A percentile compares a stretch with the other conserved stretches of the same genome.
These are phyloP conservation scores for Eragrostis tef DNA, from an alignment of 202 grass and related monocot genomes.

Conservation along the genomic window DNA sequence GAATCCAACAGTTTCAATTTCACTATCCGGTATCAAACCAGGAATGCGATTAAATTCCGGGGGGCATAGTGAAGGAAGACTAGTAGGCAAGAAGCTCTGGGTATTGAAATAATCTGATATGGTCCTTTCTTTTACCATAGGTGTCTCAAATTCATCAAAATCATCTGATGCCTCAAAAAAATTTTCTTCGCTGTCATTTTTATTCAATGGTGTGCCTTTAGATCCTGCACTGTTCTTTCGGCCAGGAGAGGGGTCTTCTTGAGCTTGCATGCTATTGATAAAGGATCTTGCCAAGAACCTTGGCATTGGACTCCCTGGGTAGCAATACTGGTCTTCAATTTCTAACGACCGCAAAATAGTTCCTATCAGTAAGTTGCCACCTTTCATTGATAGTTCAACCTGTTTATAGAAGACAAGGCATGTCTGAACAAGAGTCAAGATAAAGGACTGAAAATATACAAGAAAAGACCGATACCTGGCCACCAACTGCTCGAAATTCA, in stretches of 20 bases:
- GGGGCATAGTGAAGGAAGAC: slow-evolving; percentile 62
- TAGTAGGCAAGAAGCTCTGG: slow-evolving; percentile 54
- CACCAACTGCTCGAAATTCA: slow-evolving; percentile 92
- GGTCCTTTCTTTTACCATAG: slow-evolving; percentile 59
- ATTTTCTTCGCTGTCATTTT: slow-evolving; percentile 78
- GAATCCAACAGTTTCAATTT: slow-evolving; percentile 56
- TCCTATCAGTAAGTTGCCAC: slow-evolving; percentile 77
- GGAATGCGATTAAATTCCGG: slow-evolving; percentile 77
- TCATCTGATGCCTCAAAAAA: slow-evolving; percentile 96
- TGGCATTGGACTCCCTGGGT: slow-evolving; percentile 55
- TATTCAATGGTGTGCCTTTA: slow-evolving; percentile 52
- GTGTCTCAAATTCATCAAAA: slow-evolving; percentile 77
- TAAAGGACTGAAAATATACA: slow-evolving; percentile 28
- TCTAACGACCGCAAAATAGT: slow-evolving; percentile 91
- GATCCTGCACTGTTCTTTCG: slow-evolving; percentile 54
- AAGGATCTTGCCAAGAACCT: slow-evolving; percentile 92
- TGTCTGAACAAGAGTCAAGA: slow-evolving; percentile 30
- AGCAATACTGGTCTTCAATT: slow-evolving; percentile 87
- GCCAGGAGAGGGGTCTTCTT: slow-evolving; percentile 48
- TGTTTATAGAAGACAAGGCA: slow-evolving; percentile 49
- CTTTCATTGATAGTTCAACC: slow-evolving; percentile 91
- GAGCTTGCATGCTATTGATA: slow-evolving; percentile 63
- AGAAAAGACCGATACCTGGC: slow-evolving; percentile 63
- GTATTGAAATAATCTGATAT: slow-evolving; percentile 66
- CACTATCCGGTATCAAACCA: slow-evolving; percentile 78